Evolutionary conservation across 768 basidiomycete genomes (phyloP).

Genomic region (Sutorius australiensis): DNA sequence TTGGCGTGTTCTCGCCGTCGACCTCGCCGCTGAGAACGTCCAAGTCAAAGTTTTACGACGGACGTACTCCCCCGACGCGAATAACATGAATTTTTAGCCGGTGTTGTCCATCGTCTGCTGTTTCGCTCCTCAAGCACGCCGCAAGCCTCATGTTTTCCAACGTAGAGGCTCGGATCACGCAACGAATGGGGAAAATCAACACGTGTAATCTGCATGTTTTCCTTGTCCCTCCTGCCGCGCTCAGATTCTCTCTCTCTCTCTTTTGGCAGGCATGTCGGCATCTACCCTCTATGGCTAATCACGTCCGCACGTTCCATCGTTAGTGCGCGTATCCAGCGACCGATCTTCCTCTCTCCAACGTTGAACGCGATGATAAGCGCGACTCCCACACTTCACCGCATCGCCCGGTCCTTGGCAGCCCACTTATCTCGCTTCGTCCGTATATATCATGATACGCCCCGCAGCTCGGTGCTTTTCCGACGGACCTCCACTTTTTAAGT

Average conservation of each 20-base stretch:
- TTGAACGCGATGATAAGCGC: constrained; percentile 2
- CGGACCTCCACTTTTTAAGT: not conserved
- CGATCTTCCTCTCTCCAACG: not conserved
- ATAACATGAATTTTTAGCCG: constrained; percentile 4
- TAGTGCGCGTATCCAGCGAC: not conserved
- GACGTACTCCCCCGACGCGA: constrained; percentile 4
- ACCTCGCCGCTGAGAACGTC: not conserved
- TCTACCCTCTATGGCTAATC: constrained; percentile 2
- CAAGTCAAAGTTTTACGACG: not conserved
- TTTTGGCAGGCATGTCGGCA: constrained; percentile 11
- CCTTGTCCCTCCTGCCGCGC: constrained; percentile 7
- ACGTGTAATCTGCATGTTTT: constrained; percentile 24
- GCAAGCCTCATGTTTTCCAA: constrained; percentile 18
- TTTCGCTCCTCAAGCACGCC: constrained; percentile 17
- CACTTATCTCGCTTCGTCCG: not conserved
- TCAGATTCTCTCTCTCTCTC: constrained; percentile 1
- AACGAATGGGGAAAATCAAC: constrained; percentile 18
- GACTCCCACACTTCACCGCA: not conserved
- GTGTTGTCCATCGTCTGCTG: not conserved
- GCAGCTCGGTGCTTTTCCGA: not conserved
- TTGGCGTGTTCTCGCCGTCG: not conserved
- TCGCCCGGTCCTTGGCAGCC: not conserved
- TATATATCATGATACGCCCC: not conserved
- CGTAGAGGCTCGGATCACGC: constrained; percentile 18
- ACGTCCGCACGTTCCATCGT: constrained; percentile 10